These are phyloP conservation scores for Aspergillus saccharolyticus DNA, from an alignment of 495 filamentous ascomycete genomes.

Conservation along the genomic window DNA sequence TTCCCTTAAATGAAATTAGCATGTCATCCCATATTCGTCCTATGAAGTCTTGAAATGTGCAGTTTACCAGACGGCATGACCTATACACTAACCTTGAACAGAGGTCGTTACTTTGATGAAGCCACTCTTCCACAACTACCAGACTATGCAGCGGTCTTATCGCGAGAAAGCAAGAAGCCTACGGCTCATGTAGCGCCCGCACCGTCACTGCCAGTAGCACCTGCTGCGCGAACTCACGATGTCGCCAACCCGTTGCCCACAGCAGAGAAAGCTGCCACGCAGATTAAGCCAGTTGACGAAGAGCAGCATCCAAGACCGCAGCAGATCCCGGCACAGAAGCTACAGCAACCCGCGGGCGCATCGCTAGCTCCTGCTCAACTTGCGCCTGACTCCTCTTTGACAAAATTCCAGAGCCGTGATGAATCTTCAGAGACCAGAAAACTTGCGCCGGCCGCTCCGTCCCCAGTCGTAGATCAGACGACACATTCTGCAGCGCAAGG, in stretches of 20 bases:
- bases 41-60: slow-evolving; percentile 14
- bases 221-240: slow-evolving; percentile 15
- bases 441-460: slow-evolving; percentile 11
- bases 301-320: slow-evolving; percentile 15
- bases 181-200: slow-evolving; percentile 12
- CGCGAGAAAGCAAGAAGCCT: slow-evolving; percentile 26
- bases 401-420: slow-evolving; percentile 14
- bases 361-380: slow-evolving; percentile 11
- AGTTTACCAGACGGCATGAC: slow-evolving; percentile 13
- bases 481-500: slow-evolving; percentile 16
- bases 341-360: slow-evolving; percentile 2
- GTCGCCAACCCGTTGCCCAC: slow-evolving; percentile 20
- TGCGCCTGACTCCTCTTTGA: slow-evolving; percentile 11
- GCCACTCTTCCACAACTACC: slow-evolving; percentile 59
- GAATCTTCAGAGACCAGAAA: not conserved
- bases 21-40: slow-evolving; percentile 11
- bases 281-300: slow-evolving; percentile 20
- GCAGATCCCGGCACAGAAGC: slow-evolving; percentile 10
- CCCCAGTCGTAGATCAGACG: slow-evolving; percentile 16
- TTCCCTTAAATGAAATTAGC: no score
- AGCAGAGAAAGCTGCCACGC: slow-evolving; percentile 18
- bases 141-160: slow-evolving; percentile 36
- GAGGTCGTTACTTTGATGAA: slow-evolving; percentile 68
- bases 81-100: slow-evolving; percentile 38
- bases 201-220: slow-evolving; percentile 9